Evolutionary conservation across 78 protist species (phyloP).

Genomic region (Bodo saltans): DNA sequence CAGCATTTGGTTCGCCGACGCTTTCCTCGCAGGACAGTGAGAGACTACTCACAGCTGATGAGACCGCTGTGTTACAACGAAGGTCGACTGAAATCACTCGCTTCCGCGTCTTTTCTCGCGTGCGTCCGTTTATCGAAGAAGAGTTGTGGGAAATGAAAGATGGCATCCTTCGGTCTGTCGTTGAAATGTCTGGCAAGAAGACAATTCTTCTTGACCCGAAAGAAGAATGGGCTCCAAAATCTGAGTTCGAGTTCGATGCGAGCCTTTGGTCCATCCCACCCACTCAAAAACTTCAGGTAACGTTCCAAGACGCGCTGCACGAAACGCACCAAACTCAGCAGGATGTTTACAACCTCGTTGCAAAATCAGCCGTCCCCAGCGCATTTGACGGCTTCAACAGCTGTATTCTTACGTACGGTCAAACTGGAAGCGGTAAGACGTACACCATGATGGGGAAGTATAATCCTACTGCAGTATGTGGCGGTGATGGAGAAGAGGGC

Average conservation of each 20-base stretch:
- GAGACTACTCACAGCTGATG: no score
- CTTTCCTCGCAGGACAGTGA: no score
- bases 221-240: not conserved
- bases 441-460: constrained; percentile 34
- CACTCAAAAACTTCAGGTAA: not conserved
- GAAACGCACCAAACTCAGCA: not conserved
- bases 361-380: not conserved
- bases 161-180: not conserved
- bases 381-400: constrained; percentile 11
- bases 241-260: constrained; percentile 15
- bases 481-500: constrained; percentile 3
- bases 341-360: not conserved
- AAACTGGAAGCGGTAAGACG: constrained; percentile 14
- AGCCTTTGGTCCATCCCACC: constrained; percentile 24
- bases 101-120: constrained; percentile 20
- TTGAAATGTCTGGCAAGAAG: constrained; percentile 14
- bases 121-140: constrained; percentile 16
- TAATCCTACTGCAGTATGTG: not conserved
- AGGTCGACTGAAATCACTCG: constrained; percentile 13
- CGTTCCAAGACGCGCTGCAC: constrained; percentile 4
- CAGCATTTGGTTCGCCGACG: no score
- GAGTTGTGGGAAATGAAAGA: not conserved
- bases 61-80: no score
- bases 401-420: constrained; percentile 25
- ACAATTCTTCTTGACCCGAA: constrained; percentile 15